Percentiles rank a stretch among this genome's conserved stretches.
Conservation (phyloP, 1,284 basidiomycete species). For the Trichosporon sp. region DNA sequence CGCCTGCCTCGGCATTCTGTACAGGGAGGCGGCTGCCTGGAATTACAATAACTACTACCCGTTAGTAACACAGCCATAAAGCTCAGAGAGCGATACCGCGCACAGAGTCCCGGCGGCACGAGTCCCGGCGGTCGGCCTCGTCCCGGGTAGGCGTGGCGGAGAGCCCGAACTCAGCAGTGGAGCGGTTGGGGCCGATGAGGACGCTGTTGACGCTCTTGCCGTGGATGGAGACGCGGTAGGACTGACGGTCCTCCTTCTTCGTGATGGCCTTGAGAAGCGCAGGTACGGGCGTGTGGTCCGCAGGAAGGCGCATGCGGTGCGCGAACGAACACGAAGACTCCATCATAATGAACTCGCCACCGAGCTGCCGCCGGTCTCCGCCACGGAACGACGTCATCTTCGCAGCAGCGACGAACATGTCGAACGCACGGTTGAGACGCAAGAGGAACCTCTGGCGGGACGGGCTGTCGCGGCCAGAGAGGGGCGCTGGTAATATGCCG, state of each 20-base stretch:
- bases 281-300: conserved; percentile 64
- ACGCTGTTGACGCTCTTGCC: not conserved
- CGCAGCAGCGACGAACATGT: conserved; percentile 15
- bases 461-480: conserved; percentile 54
- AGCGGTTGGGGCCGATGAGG: not conserved
- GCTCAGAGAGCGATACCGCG: not conserved
- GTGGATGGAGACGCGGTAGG: not conserved
- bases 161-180: not conserved
- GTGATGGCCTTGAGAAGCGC: conserved; percentile 54
- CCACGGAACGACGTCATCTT: conserved; percentile 13
- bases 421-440: conserved; percentile 2
- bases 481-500: conserved; percentile 59
- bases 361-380: conserved; percentile 56
- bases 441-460: conserved; percentile 45
- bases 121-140: not conserved
- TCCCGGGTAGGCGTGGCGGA: not conserved
- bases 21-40: not conserved
- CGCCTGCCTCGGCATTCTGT: not conserved
- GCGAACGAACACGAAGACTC: conserved; percentile 53
- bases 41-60: not conserved
- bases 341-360: conserved; percentile 83
- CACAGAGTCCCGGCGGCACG: not conserved
- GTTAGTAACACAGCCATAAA: not conserved
- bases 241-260: not conserved
- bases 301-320: conserved; percentile 54